phyloP scores from a whole-genome alignment of 139 green algal genomes.

The Volvox reticuliferus region DNA sequence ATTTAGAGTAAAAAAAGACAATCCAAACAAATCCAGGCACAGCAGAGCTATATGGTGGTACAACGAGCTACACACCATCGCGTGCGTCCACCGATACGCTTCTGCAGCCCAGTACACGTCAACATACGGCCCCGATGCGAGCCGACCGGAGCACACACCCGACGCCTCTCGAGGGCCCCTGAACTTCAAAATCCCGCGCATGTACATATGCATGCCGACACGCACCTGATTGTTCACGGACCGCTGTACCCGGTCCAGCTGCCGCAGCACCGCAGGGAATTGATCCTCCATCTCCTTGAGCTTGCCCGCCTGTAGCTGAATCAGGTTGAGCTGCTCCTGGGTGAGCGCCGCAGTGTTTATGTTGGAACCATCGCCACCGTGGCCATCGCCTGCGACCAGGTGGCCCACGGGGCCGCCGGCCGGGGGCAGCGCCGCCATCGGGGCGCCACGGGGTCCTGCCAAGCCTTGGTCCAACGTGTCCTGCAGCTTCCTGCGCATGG shows the following conservation, averaged over 20 bases:
- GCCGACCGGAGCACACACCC: no score
- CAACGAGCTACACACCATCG: no score
- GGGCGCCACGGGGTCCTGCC: not conserved
- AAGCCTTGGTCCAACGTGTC: slow-evolving; percentile 31
- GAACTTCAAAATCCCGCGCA: no score
- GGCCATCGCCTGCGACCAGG: not conserved
- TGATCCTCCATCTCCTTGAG: slow-evolving; percentile 61
- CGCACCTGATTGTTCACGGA: slow-evolving; percentile 59
- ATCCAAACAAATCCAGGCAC: no score
- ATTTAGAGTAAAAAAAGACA: no score
- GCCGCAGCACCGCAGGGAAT: slow-evolving; percentile 58
- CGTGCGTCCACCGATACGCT: no score
- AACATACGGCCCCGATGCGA: no score
- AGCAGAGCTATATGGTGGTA: no score
- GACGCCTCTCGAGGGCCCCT: no score
- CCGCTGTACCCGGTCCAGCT: slow-evolving; percentile 63
- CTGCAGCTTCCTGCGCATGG: slow-evolving; percentile 27
- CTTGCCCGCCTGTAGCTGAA: slow-evolving; percentile 50
- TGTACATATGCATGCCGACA: no score
- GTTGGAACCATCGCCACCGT: slow-evolving; percentile 1
- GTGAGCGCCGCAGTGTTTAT: slow-evolving; percentile 39
- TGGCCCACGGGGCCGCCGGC: slow-evolving; percentile 23
- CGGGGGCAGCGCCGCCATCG: not conserved
- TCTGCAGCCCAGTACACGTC: no score
- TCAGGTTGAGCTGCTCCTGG: slow-evolving; percentile 52